Evolutionary conservation across 202 grass and related monocot species (phyloP).

Genomic region (Saccharum hybrid): DNA sequence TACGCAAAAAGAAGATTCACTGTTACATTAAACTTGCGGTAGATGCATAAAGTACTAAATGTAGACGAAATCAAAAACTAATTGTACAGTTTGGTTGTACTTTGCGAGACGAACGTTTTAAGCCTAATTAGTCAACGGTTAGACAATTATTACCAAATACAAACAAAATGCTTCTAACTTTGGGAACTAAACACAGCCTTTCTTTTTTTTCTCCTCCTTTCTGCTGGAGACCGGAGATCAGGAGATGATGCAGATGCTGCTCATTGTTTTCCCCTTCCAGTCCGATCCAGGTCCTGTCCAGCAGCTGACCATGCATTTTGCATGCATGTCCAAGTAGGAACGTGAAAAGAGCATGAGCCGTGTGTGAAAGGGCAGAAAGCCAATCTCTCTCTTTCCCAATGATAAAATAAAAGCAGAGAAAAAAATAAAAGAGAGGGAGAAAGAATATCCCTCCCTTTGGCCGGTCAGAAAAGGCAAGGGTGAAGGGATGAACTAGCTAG

Average conservation of each 20-base stretch:
- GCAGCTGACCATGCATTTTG: not conserved
- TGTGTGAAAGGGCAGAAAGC: constrained; percentile 31
- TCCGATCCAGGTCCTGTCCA: not conserved
- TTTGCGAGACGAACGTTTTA: too few species aligned
- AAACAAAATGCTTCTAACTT: too few species aligned
- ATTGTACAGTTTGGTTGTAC: too few species aligned
- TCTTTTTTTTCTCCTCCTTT: not conserved
- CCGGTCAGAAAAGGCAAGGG: constrained; percentile 22
- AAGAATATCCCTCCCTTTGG: constrained; percentile 28
- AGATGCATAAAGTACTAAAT: too few species aligned
- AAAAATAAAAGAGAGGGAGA: not conserved
- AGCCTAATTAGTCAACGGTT: too few species aligned
- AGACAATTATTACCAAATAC: too few species aligned
- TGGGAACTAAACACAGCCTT: not conserved
- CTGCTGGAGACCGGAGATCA: not conserved
- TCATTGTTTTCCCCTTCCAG: not conserved
- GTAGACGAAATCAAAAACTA: too few species aligned
- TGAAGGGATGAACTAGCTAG: not conserved
- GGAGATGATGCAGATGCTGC: not conserved
- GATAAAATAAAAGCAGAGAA: constrained; percentile 7
- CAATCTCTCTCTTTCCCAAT: not conserved
- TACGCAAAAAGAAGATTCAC: too few species aligned
- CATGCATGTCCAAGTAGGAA: too few species aligned
- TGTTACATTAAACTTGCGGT: too few species aligned
- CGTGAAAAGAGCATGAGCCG: constrained; percentile 3